Percentiles rank a stretch among this genome's conserved stretches.
Evolutionary conservation across 108 stramenopile species (phyloP).

Genomic region (Nitzschia sp.): DNA sequence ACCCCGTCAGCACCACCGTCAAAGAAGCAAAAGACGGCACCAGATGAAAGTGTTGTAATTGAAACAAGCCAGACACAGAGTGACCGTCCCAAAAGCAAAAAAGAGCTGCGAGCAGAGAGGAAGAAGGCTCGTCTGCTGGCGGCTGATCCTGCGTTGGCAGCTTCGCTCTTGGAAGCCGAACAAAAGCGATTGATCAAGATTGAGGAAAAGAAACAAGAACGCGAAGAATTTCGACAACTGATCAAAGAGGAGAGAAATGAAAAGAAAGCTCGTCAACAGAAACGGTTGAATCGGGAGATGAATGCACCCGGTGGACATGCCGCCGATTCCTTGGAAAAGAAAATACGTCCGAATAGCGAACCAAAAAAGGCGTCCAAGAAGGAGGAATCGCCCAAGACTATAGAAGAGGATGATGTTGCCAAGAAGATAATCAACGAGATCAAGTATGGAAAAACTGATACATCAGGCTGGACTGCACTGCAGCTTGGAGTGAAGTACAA

Average conservation of each 20-base stretch:
- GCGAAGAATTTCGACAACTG: not conserved
- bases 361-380: not conserved
- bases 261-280: conserved; percentile 20
- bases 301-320: not conserved
- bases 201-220: conserved; percentile 1
- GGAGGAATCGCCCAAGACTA: not conserved
- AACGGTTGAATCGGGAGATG: conserved; percentile 15
- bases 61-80: too few relatives aligned
- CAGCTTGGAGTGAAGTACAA: conserved; percentile 42
- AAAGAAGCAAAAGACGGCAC: not conserved
- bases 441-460: not conserved
- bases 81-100: conserved; percentile 23
- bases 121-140: conserved; percentile 10
- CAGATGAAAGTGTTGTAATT: not conserved
- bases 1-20: too few relatives aligned
- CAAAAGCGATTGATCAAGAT: not conserved
- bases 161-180: not conserved
- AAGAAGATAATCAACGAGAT: not conserved
- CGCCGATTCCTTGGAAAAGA: not conserved
- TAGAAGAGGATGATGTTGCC: not conserved
- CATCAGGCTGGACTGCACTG: not conserved
- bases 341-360: too few relatives aligned
- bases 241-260: conserved; percentile 8
- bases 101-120: conserved; percentile 20
- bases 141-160: not conserved